A percentile compares a stretch with the other conserved stretches of the same genome.
Conservation (phyloP, 1,284 basidiomycete genomes). For the Sanghuangporus weigelae region DNA sequence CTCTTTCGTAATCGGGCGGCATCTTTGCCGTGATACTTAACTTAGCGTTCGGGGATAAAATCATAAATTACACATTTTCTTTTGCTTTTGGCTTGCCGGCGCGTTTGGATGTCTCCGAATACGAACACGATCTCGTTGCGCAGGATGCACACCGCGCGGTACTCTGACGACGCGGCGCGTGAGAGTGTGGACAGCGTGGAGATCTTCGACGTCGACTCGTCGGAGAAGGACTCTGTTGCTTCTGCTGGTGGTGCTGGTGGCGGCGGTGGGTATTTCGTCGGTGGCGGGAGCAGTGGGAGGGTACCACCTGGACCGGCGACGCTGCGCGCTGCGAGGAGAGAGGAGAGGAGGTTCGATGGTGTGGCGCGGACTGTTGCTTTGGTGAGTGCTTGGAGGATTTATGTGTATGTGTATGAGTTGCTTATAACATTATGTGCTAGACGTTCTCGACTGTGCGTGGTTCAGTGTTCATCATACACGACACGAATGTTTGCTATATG, state of each 20-base stretch:
- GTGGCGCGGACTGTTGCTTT: slow-evolving; percentile 34
- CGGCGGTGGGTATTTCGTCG: background rate
- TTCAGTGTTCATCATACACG: background rate
- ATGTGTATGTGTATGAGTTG: background rate
- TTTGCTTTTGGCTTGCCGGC: too few species aligned
- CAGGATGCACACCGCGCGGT: background rate
- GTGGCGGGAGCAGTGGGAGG: background rate
- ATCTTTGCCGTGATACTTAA: too few species aligned
- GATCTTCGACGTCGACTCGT: background rate
- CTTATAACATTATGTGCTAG: background rate
- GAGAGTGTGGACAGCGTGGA: background rate
- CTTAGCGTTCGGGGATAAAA: too few species aligned
- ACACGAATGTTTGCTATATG: background rate
- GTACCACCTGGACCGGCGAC: background rate
- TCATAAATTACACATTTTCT: too few species aligned
- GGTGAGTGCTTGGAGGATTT: slow-evolving; percentile 27
- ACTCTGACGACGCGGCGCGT: background rate
- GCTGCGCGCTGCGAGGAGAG: slow-evolving; percentile 25
- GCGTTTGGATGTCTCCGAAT: too few species aligned
- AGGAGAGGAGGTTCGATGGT: slow-evolving; percentile 36
- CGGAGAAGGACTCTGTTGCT: background rate
- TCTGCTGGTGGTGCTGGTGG: background rate
- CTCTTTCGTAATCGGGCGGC: background rate
- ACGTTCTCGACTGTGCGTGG: background rate
- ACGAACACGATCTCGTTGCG: too few species aligned